Conservation (phyloP, 305 asterid species). For the Solanum chacoense region DNA sequence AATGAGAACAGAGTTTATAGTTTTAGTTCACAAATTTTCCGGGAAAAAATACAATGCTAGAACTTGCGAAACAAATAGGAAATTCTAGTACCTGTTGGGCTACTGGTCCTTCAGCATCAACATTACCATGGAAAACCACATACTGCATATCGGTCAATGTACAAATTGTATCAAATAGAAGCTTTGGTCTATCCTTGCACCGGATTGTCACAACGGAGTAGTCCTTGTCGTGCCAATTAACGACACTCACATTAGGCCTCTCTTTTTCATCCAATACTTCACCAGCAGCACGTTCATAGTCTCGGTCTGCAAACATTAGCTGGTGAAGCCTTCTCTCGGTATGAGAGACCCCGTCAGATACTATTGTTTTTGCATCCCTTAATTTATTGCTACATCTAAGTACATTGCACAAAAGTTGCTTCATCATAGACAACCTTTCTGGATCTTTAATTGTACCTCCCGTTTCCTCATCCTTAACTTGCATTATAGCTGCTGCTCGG, state of each 20-base stretch:
- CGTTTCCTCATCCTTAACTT: conserved; percentile 42
- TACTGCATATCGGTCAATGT: conserved; percentile 80
- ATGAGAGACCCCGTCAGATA: conserved; percentile 46
- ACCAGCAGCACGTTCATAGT: conserved; percentile 43
- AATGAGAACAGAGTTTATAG: neutral
- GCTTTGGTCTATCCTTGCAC: conserved; percentile 73
- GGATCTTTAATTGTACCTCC: conserved; percentile 48
- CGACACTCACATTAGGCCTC: conserved; percentile 51
- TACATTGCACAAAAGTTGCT: conserved; percentile 50
- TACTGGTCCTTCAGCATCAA: conserved; percentile 47
- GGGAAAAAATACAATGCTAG: neutral
- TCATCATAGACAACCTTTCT: conserved; percentile 35
- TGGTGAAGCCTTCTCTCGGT: conserved; percentile 70
- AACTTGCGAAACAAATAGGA: neutral
- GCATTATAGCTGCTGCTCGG: conserved; percentile 68
- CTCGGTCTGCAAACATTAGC: conserved; percentile 72
- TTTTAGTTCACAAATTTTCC: conserved; percentile 2
- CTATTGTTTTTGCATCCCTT: conserved; percentile 52
- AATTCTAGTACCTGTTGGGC: conserved; percentile 48
- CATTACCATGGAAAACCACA: conserved; percentile 69
- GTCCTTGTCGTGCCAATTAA: conserved; percentile 63
- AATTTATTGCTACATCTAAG: conserved; percentile 52
- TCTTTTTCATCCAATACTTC: conserved; percentile 27
- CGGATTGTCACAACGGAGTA: conserved; percentile 58
- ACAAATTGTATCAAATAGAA: conserved; percentile 57